Evolutionary conservation across 768 basidiomycete species (phyloP), one percentile per base, ranked within the genome.

Genomic region (Pulveroboletus sp.): DNA sequence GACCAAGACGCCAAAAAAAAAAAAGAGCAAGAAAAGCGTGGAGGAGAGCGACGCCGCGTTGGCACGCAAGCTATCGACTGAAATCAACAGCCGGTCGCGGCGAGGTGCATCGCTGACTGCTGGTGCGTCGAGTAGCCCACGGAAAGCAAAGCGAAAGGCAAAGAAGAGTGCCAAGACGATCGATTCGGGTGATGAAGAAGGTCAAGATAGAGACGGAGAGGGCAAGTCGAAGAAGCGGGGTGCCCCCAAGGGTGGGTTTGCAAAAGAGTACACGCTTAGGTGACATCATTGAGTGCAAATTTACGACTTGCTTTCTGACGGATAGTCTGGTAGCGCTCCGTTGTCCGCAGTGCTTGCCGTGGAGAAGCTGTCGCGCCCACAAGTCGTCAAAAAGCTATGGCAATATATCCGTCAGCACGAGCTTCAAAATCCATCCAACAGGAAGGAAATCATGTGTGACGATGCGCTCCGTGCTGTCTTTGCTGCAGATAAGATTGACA

Each of bases 361-460:
- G 33, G 79, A 83, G 20, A 80, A 77, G 59, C 69, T 94, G 40
- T 90, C 92, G 35, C 82, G 94, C 23, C 90, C 91, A 5, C 90
- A 94, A 63, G 87, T 90, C 35, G 94, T 97, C 40, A 95, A 95
- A 66, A 81, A 81, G 47, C 71, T 97, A 11, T 97, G 94, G 94
- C 81, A 78, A 12, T 85, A 95, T 66, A 94, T 97, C 66, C 94
- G 90, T 64, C 75, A 63, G 13, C 78, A 90, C 49, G 75, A 82
- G 24, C 73, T 94, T 38, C 93, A 97, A 70, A 94, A 97, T 63
- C 90, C 91, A 6, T 66, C 62, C 2, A 90, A 95, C 68, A 87
- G 76, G 68, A 81, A 82, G 47, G 90, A 90, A 65, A 97, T 97
- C 52, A 55, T 92, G 2, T 94, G 93, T 61, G 93, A 97, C 66